phyloP scores from a whole-genome alignment of 1,284 basidiomycete species.

The Exsudoporus floridanus region DNA sequence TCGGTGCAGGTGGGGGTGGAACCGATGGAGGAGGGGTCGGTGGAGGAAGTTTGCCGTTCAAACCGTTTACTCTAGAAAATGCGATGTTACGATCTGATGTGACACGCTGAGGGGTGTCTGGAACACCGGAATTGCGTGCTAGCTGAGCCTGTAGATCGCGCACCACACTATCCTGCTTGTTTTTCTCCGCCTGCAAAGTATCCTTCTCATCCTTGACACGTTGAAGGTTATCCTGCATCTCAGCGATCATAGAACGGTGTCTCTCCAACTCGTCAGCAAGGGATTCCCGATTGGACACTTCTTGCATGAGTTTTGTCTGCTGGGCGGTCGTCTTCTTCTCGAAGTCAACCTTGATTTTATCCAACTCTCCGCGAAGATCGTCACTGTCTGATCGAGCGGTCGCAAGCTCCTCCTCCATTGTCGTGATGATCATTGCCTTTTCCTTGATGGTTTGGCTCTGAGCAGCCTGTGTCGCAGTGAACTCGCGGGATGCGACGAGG shows the following conservation, averaged over 20 bases:
- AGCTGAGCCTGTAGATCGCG: slow-evolving; percentile 78
- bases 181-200: slow-evolving; percentile 68
- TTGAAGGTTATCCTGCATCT: slow-evolving; percentile 73
- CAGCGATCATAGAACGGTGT: slow-evolving; percentile 70
- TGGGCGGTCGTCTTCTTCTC: slow-evolving; percentile 54
- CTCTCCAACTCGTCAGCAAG: slow-evolving; percentile 72
- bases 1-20: slow-evolving; percentile 82
- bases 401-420: slow-evolving; percentile 51
- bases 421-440: slow-evolving; percentile 47
- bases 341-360: slow-evolving; percentile 58
- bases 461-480: slow-evolving; percentile 43
- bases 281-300: slow-evolving; percentile 72
- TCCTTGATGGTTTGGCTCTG: slow-evolving; percentile 55
- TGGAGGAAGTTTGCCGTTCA: slow-evolving; percentile 79
- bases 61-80: slow-evolving; percentile 55
- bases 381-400: slow-evolving; percentile 51
- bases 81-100: slow-evolving; percentile 54
- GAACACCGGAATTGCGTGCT: slow-evolving; percentile 54
- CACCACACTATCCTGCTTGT: slow-evolving; percentile 60
- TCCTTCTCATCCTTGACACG: slow-evolving; percentile 81
- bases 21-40: slow-evolving; percentile 86
- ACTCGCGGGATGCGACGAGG: slow-evolving; percentile 60
- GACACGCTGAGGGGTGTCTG: slow-evolving; percentile 42
- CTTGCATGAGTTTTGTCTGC: slow-evolving; percentile 62
- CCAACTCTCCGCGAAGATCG: slow-evolving; percentile 53